phyloP scores from a whole-genome alignment of 352 stramenopile species.

The Globisporangium paddicum region DNA sequence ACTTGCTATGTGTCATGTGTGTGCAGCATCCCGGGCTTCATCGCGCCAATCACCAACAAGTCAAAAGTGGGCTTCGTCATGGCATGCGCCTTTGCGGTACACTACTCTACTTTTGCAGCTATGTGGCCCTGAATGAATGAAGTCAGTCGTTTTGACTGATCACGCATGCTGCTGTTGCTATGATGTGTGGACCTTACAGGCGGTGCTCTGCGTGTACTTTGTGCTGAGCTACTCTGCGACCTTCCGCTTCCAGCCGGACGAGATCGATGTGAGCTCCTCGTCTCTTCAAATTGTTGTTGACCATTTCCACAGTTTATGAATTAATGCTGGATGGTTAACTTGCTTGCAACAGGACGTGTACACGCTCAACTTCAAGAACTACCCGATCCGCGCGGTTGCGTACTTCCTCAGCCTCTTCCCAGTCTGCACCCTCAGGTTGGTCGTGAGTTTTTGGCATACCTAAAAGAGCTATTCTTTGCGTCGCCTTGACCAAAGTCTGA shows the following conservation, averaged over 20 bases:
- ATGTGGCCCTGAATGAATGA: background rate
- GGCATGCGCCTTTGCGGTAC: constrained; percentile 60
- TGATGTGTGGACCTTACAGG: constrained; percentile 25
- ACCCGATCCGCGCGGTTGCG: constrained; percentile 66
- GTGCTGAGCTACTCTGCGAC: constrained; percentile 70
- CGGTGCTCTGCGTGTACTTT: constrained; percentile 76
- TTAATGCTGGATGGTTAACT: constrained; percentile 1
- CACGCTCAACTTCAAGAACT: constrained; percentile 87
- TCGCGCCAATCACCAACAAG: constrained; percentile 82
- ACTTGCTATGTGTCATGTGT: background rate
- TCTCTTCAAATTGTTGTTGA: background rate
- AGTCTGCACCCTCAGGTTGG: constrained; percentile 80
- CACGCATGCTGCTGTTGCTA: background rate
- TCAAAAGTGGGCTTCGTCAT: constrained; percentile 63
- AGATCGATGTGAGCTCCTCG: constrained; percentile 57
- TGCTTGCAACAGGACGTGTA: constrained; percentile 73
- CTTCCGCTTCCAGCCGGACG: constrained; percentile 73
- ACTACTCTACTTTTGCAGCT: background rate
- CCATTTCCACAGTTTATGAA: background rate
- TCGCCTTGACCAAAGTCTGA: background rate
- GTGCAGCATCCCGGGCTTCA: constrained; percentile 68
- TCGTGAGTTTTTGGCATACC: constrained; percentile 3
- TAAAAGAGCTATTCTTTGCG: too few species aligned
- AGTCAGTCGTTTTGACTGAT: background rate
- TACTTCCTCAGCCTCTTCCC: constrained; percentile 88